Conservation (phyloP, 2,329 filamentous ascomycete genomes). For the Fusarium incarnatum region DNA sequence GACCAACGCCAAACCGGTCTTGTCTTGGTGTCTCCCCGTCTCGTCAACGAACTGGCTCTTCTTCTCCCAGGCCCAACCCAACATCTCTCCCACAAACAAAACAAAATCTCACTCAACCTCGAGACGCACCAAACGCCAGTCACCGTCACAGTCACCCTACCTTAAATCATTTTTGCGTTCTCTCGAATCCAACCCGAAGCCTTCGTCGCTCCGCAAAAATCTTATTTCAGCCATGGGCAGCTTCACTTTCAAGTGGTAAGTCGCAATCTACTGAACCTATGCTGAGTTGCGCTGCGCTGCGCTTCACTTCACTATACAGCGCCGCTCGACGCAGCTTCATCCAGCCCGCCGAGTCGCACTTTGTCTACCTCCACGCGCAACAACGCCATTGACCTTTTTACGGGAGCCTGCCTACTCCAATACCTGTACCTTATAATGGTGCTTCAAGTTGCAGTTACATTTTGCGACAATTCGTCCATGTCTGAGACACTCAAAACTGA, state of each 20-base stretch:
- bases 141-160: slow-evolving; percentile 14
- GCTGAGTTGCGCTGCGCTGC: neutral
- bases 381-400: slow-evolving; percentile 32
- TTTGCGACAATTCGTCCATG: slow-evolving; percentile 20
- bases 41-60: slow-evolving; percentile 35
- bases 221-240: slow-evolving; percentile 66
- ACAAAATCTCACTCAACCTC: slow-evolving; percentile 35
- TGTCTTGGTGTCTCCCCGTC: slow-evolving; percentile 37
- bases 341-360: slow-evolving; percentile 10
- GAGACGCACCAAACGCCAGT: slow-evolving; percentile 29
- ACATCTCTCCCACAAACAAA: slow-evolving; percentile 41
- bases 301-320: slow-evolving; percentile 17
- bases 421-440: slow-evolving; percentile 7
- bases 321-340: slow-evolving; percentile 18
- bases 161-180: slow-evolving; percentile 26
- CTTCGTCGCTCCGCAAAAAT: slow-evolving; percentile 29
- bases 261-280: slow-evolving; percentile 22
- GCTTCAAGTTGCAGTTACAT: slow-evolving; percentile 20
- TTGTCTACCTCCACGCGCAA: slow-evolving; percentile 15
- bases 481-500: slow-evolving; percentile 45
- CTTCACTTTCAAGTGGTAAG: slow-evolving; percentile 79
- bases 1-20: slow-evolving; percentile 42
- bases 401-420: slow-evolving; percentile 8
- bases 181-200: slow-evolving; percentile 24
- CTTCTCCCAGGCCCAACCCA: slow-evolving; percentile 43